Base-by-base conservation (phyloP, 805 yeast genomes). In the Candida mattraensis region DNA sequence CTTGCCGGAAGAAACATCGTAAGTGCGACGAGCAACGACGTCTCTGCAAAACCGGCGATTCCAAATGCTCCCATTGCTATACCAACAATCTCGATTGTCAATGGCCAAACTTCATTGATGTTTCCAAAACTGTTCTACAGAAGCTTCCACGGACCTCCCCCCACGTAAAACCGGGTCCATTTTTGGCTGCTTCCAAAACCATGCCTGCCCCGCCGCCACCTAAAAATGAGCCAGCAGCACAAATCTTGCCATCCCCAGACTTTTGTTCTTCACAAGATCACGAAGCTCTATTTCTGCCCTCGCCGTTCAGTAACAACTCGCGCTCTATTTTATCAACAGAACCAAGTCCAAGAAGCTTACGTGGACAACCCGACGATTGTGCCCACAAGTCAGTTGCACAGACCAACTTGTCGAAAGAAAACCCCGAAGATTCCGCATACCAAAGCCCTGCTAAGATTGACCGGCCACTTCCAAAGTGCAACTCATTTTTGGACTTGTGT, bases 1-100 rank as follows among this genome's bases (percentile, higher is more conserved):
- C 76, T 7, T 72, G 78, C 47, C 66, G 78, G 20, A 72, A 68
- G 37, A 61, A 73, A 34, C 75, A 70, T 42, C 64, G 71, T 61
- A 72, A 72, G 47, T 72, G 78, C 52, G 77, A 72, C 50, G 77
- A 72, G 47, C 11, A 16, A 21, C 42, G 40, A 27, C 44, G 35
- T 16, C 30, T 12, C 10, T 23, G 18, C 28, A 13, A n/a, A 9
- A 25, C 30, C 10, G 52, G 53, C 5, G 28, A 33, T 5, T 9
- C 36, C 19, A 41, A 45, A 26, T 50, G 54, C 19, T 41, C 28
- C 8, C 36, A 43, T 22, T 47, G 52, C 23, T 27, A 12, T 1
- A 5, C 38, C 7, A 41, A 43, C 28, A 34, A 32, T 2, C 29
- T 43, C 8, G 37, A 25, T 2, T 46, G 51, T 35, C 29, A 35